Evolutionary conservation across 1,284 basidiomycete species (phyloP).

Genomic region (Cryptococcus sp.): DNA sequence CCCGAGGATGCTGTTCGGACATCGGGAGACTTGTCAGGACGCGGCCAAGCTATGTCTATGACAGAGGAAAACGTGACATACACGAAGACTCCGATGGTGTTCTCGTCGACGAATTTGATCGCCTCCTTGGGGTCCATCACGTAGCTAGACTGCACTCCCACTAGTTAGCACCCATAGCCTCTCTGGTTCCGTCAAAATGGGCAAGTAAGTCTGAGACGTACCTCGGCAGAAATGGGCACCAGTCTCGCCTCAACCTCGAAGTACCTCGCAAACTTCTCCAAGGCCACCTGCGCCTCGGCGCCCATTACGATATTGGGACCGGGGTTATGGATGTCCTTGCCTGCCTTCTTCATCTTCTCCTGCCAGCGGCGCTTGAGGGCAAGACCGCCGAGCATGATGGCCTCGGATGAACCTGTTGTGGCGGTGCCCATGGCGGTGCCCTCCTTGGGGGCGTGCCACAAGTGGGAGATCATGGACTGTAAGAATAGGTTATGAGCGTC

Average conservation of each 20-base stretch:
- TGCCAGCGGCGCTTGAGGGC: constrained; percentile 97
- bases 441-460: constrained; percentile 82
- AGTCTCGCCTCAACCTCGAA: constrained; percentile 58
- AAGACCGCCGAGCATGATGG: constrained; percentile 87
- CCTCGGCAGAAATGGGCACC: constrained; percentile 74
- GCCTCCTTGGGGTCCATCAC: constrained; percentile 78
- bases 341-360: constrained; percentile 74
- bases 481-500: not conserved
- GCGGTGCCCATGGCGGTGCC: constrained; percentile 81
- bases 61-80: constrained; percentile 15
- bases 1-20: constrained; percentile 39
- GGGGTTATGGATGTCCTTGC: constrained; percentile 80
- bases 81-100: constrained; percentile 55
- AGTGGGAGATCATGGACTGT: constrained; percentile 75
- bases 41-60: not conserved
- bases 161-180: not conserved
- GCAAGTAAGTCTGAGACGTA: constrained; percentile 39
- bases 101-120: constrained; percentile 86
- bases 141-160: constrained; percentile 60
- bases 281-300: constrained; percentile 76
- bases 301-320: constrained; percentile 59
- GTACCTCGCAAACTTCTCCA: constrained; percentile 77
- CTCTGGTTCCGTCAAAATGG: not conserved
- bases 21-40: not conserved
- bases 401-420: constrained; percentile 88